Evolutionary conservation across 345 rosid species (phyloP).

Genomic region (Anastatica hierochuntica): DNA sequence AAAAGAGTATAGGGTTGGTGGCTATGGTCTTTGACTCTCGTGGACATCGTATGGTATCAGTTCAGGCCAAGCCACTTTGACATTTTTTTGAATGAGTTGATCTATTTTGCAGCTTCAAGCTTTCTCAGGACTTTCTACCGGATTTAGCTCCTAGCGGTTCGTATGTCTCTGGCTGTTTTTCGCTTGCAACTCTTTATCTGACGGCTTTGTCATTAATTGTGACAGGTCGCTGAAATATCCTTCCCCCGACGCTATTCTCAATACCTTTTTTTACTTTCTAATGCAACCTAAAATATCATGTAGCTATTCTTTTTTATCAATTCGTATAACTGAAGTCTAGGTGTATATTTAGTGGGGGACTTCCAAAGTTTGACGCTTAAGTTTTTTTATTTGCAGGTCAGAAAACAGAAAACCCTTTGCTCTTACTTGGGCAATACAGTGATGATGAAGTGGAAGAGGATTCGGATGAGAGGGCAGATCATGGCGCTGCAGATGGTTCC

Average conservation of each 20-base stretch:
- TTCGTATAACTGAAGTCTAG: not conserved
- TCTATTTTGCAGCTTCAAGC: slow-evolving; percentile 56
- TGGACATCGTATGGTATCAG: slow-evolving; percentile 58
- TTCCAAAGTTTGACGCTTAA: slow-evolving; percentile 31
- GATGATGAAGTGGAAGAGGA: slow-evolving; percentile 77
- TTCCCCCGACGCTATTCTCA: slow-evolving; percentile 23
- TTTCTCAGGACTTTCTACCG: slow-evolving; percentile 59
- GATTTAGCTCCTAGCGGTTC: slow-evolving; percentile 63
- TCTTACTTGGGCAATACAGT: slow-evolving; percentile 85
- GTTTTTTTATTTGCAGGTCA: slow-evolving; percentile 56
- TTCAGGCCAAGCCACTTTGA: slow-evolving; percentile 55
- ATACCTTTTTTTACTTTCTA: not conserved
- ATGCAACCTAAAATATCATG: not conserved
- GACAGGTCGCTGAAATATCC: slow-evolving; percentile 51
- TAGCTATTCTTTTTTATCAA: not conserved
- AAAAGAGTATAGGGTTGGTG: slow-evolving; percentile 49
- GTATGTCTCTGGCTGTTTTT: slow-evolving; percentile 88
- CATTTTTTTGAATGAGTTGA: slow-evolving; percentile 56
- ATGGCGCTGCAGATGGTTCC: slow-evolving; percentile 28
- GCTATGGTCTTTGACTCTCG: slow-evolving; percentile 70
- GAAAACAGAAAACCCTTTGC: slow-evolving; percentile 62
- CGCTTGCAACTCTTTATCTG: slow-evolving; percentile 40
- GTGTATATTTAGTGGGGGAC: slow-evolving; percentile 4
- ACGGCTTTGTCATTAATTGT: slow-evolving; percentile 46
- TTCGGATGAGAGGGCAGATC: slow-evolving; percentile 19